A percentile compares a stretch with the other conserved stretches of the same genome.
These are phyloP conservation scores for Fusarium aywerte DNA, from an alignment of 2,329 filamentous ascomycete genomes.

Conservation along the genomic window DNA sequence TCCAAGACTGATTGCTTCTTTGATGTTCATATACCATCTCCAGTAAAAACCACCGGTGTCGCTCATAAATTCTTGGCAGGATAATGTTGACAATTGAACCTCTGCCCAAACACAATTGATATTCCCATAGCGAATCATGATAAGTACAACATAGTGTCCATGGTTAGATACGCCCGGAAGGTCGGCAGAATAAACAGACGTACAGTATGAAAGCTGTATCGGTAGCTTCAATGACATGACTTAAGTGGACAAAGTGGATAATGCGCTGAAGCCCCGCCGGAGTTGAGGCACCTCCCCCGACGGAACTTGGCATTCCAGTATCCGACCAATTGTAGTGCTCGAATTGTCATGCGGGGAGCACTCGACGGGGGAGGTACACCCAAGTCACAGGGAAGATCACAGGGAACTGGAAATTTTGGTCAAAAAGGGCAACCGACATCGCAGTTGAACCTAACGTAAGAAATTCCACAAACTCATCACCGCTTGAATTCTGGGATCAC, in stretches of 20 bases:
- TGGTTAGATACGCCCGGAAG: background rate
- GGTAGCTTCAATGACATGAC: constrained; percentile 9
- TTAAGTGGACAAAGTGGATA: constrained; percentile 20
- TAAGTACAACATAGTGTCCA: background rate
- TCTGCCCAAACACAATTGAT: background rate
- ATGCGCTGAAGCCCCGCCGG: constrained; percentile 21
- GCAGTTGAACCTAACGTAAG: constrained; percentile 32
- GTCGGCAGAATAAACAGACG: constrained; percentile 7
- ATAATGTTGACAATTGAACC: background rate
- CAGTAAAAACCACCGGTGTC: constrained; percentile 6
- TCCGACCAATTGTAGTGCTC: constrained; percentile 36
- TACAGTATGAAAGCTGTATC: background rate
- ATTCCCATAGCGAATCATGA: background rate
- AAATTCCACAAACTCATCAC: constrained; percentile 33
- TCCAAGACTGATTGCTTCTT: background rate
- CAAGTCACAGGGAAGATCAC: constrained; percentile 52
- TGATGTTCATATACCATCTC: background rate
- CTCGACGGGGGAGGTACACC: constrained; percentile 25
- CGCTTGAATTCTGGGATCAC: constrained; percentile 13
- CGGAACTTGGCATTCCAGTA: background rate
- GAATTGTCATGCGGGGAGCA: constrained; percentile 48
- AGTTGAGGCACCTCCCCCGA: constrained; percentile 35
- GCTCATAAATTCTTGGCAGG: background rate
- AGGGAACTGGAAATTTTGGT: constrained; percentile 47
- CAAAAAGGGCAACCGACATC: constrained; percentile 46